These are phyloP conservation scores for Amaranthus palmeri DNA, from an alignment of 148 eudicot genomes.

Conservation along the genomic window DNA sequence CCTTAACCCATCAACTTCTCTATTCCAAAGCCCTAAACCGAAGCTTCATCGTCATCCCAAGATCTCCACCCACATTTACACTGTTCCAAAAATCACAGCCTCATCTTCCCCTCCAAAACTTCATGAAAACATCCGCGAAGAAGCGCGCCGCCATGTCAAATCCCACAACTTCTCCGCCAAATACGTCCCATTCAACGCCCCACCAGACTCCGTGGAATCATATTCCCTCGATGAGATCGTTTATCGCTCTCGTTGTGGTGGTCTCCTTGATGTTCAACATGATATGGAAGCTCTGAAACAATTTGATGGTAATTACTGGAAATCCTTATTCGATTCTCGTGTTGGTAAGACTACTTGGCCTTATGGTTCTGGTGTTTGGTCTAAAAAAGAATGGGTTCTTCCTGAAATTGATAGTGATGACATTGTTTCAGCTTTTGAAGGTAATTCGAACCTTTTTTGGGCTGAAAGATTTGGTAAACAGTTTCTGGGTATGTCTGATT, in stretches of 20 bases:
- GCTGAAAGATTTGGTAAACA: constrained; percentile 84
- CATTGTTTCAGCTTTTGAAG: constrained; percentile 68
- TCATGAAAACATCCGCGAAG: constrained; percentile 71
- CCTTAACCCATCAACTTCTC: constrained; percentile 15
- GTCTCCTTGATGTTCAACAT: constrained; percentile 75
- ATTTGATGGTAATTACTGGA: constrained; percentile 68
- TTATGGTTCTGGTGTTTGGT: constrained; percentile 89
- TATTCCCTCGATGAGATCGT: constrained; percentile 96
- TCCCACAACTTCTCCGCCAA: constrained; percentile 66
- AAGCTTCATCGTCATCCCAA: constrained; percentile 8
- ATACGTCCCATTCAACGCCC: constrained; percentile 67
- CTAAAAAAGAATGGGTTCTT: constrained; percentile 87
- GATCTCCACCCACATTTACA: constrained; percentile 1
- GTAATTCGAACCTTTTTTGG: constrained; percentile 84
- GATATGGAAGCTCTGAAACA: constrained; percentile 58
- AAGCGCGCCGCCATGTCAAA: constrained; percentile 50
- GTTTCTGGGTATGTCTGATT: constrained; percentile 74
- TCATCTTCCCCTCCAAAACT: constrained; percentile 13
- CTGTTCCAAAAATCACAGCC: constrained; percentile 19
- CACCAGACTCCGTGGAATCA: constrained; percentile 44
- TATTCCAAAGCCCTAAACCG: constrained; percentile 29
- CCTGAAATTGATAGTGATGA: constrained; percentile 77
- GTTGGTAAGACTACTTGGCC: constrained; percentile 85
- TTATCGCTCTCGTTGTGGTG: constrained; percentile 75
- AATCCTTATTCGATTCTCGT: constrained; percentile 67